A percentile compares a stretch with the other conserved stretches of the same genome.
Evolutionary conservation across 2,329 filamentous ascomycete species (phyloP).

Genomic region (Penicillium capsulatum): DNA sequence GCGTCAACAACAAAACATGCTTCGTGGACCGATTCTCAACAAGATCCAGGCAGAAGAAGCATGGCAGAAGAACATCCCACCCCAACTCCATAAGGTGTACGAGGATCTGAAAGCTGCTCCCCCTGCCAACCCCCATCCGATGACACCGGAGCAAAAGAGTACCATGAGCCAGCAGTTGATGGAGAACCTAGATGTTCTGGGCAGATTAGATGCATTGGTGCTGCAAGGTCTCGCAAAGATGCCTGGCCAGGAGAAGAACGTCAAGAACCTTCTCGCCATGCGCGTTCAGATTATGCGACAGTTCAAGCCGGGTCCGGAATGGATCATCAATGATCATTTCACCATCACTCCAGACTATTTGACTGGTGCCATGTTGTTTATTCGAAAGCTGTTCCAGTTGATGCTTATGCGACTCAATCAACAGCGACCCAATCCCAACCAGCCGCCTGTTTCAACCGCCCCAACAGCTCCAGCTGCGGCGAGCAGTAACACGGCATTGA

Average conservation of each 20-base stretch:
- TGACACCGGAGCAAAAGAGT: constrained; percentile 39
- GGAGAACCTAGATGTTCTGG: constrained; percentile 41
- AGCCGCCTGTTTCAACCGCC: constrained; percentile 17
- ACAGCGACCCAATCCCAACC: constrained; percentile 27
- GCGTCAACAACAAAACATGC: constrained; percentile 31
- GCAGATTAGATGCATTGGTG: constrained; percentile 42
- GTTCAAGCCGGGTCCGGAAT: constrained; percentile 40
- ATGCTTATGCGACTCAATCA: constrained; percentile 37
- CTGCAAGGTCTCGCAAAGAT: constrained; percentile 36
- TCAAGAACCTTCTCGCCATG: constrained; percentile 38
- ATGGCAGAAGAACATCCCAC: constrained; percentile 37
- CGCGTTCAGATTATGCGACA: constrained; percentile 46
- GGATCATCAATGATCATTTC: constrained; percentile 43
- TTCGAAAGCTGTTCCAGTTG: constrained; percentile 40
- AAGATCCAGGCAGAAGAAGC: constrained; percentile 37
- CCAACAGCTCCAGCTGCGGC: constrained; percentile 24
- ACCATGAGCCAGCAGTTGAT: constrained; percentile 40
- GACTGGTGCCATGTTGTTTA: constrained; percentile 33
- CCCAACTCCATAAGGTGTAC: constrained; percentile 38
- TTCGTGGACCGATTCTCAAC: constrained; percentile 28
- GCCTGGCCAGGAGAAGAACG: constrained; percentile 38
- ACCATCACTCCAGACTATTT: constrained; percentile 42
- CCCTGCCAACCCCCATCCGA: constrained; percentile 29
- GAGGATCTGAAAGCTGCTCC: constrained; percentile 34
- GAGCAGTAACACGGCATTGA: constrained; percentile 34